Conservation (phyloP, 495 filamentous ascomycete genomes). For the Annulohypoxylon maeteangense region DNA sequence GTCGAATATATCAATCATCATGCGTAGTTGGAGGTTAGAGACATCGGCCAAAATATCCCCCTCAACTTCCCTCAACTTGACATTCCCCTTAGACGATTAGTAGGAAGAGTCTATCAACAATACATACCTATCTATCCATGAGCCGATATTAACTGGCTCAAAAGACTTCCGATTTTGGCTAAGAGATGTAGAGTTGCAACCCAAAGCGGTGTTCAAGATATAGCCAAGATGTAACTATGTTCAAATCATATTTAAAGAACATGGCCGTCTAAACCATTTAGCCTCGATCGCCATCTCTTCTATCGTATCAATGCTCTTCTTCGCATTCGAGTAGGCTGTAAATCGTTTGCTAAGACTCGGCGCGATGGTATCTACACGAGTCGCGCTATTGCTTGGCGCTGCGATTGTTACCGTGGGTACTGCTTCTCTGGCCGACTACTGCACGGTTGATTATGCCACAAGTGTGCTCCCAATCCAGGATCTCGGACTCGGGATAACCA, state of each 20-base stretch:
- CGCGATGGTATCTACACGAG: not conserved
- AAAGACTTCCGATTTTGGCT: not conserved
- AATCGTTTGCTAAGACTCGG: not conserved
- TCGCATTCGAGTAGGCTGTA: not conserved
- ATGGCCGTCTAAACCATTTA: not conserved
- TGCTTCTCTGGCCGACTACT: conserved; percentile 46
- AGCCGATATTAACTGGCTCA: not conserved
- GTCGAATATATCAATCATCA: too few relatives aligned
- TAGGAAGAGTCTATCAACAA: not conserved
- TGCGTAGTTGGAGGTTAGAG: not conserved
- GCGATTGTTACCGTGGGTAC: not conserved
- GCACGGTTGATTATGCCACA: conserved; percentile 46
- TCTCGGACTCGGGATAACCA: conserved; percentile 48
- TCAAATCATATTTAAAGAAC: not conserved
- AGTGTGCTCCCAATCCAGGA: conserved; percentile 45
- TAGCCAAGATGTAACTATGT: not conserved
- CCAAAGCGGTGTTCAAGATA: not conserved
- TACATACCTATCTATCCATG: not conserved
- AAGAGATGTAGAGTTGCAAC: not conserved
- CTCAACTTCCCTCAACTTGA: not conserved
- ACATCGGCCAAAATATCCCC: not conserved
- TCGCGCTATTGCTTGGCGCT: conserved; percentile 17
- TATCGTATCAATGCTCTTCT: not conserved
- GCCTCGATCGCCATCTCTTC: not conserved
- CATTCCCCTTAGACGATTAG: not conserved